Evolutionary conservation across 257 asterid species (phyloP), one percentile per base, ranked within the genome.

Genomic region (Perilla frutescens): DNA sequence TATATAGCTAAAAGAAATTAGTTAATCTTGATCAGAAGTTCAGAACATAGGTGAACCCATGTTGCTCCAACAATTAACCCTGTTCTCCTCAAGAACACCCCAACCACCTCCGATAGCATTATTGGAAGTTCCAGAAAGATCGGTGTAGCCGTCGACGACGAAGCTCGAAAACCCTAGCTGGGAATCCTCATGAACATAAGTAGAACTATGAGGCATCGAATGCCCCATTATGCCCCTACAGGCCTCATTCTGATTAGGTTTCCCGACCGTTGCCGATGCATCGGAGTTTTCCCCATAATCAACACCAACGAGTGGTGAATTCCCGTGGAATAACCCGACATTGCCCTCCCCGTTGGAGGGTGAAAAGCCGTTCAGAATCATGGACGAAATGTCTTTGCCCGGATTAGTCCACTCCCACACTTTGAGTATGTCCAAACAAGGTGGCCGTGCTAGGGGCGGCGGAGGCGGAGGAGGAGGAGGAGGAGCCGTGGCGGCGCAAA

Each of bases 361-460:
- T 8, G 8, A 10, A 20, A 64, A 72, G 3, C 73, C 73, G 48
- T 61, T 59, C 7, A 72, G 65, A 47, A 61, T 14, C 45, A 66
- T 7, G 54, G 79, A 14, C 2, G 78, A 67, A 7, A 36, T 32
- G 70, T 62, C 74, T 56, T 66, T 75, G 1, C 66, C 78, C 0
- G 79, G 80, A 43, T 77, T 69, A 15, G 74, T 74, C 84, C 76
- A 77, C 15, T 76, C 81, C 86, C 83, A 84, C 62, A 70, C 86
- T 74, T 76, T 79, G 50, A 84, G 72, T 47, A 79, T 15, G 79
- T 84, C 88, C 20, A 84, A 62, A 58, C 83, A 83, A 8, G 81
- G 81, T 3, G 69, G 76, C 15, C 62, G 69, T 0, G 67, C 53
- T 5, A 36, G 49, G 9, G 71, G 72, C 8, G 20, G 26, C 0